Base-by-base conservation (phyloP, 306 rosid genomes). In the Medicago truncatula region DNA sequence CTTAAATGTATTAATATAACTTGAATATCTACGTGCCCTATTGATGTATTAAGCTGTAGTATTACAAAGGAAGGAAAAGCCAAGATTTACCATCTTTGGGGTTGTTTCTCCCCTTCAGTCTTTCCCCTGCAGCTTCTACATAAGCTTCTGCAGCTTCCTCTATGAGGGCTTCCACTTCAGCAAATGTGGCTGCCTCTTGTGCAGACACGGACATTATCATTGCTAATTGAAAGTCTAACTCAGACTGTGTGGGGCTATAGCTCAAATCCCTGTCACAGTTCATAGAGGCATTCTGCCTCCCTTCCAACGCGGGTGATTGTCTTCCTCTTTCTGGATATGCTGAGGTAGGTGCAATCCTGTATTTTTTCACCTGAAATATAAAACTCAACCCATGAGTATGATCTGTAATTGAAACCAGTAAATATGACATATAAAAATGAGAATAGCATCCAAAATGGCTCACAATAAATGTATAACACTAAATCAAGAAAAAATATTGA, bases 61-160 rank as follows among this genome's bases (percentile, higher is more conserved):
- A 74, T 70, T 47, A 61, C 39, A 34, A 62, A 56, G 5, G 9
- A 54, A 67, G 31, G 17, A 15, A 52, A 43, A 67, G 43, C 38
- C 2, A 54, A 76, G 75, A 28, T 53, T 84, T 84, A 92, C 99
- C 97, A 82, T 81, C 86, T 84, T 92, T 1, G 87, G 96, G 80
- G 28, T 23, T 50, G 75, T 68, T 89, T 81, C 89, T 81, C 71
- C 78, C 93, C 78, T 82, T 89, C 67, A 83, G 60, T 18, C 92
- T 84, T 85, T 88, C 90, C 83, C 69, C 65, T 76, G 82, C 93
- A 77, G 97, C 99, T 44, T 92, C 97, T 60, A 97, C 99, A 50
- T 92, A 97, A 60, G 96, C 99, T 88, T 92, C 99, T 21, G 99
- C 99, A 25, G 97, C 99, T 83, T 90, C 93, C 52, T 91, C 91